Base-by-base conservation (phyloP, 1,284 basidiomycete species). In the Cryptococcus sp. region DNA sequence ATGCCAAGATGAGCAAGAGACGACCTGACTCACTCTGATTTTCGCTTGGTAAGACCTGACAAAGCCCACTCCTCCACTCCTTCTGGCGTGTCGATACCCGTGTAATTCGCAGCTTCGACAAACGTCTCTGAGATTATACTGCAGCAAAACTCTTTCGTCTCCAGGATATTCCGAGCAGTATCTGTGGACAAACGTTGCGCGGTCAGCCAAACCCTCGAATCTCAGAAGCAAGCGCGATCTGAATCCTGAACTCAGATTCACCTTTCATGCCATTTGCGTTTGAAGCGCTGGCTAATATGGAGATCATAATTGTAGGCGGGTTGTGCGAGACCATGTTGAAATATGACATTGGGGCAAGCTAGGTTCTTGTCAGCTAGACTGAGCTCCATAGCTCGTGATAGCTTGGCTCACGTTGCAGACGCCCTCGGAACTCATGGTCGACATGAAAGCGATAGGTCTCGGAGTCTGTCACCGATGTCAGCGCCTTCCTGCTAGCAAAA, bases 111-210 rank as follows among this genome's bases (percentile, higher is more conserved):
- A 2, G 88, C 86, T 70, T 89, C 86, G 46, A 86, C 78, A 69
- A 89, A 88, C 0, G 85, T 79, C 72, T 90, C 88, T 62, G 86
- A 88, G 68, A 91, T 86, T 62, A 91, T 86, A 68, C 85, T 88
- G 49, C 88, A 85, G 6, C 85, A 86, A 72, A 91, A 92, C 70
- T 87, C 82, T 64, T 85, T 86, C 5, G 85, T 87, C 0, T 79
- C 76, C 48, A 84, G 78, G 64, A 91, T 87, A 68, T 91, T 91
- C 56, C 81, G 80, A 49, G 84, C 80, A 1, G 86, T 87, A 70
- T 91, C 88, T 77, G 87, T 86, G 47, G 3, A 19, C 25, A 25
- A 25, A 25, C 3, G 25, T 7, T 45, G 42, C 8, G 11, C 16
- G 8, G 8, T 35, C 30, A 35, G 30, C 30, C 10, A 35, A 8